phyloP scores from a whole-genome alignment of 2,329 filamentous ascomycete species.

The Leptodontidium sp. region DNA sequence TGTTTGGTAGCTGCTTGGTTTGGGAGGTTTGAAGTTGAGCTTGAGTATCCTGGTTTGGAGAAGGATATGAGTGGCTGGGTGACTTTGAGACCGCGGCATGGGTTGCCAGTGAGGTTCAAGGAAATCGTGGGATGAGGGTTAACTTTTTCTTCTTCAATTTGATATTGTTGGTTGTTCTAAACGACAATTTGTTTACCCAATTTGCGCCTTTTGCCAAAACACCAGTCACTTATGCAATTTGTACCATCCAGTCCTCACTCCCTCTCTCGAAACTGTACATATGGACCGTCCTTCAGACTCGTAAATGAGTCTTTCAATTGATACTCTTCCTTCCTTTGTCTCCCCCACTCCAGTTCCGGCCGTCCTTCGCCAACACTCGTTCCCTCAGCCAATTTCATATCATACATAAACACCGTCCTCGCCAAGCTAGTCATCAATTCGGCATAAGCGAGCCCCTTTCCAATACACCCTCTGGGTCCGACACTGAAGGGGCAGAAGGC shows the following conservation, averaged over 20 bases:
- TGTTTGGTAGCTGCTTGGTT: constrained; percentile 81
- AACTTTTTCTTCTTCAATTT: neutral
- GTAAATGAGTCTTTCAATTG: constrained; percentile 78
- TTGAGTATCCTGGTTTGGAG: constrained; percentile 67
- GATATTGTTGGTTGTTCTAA: neutral
- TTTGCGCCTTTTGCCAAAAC: neutral
- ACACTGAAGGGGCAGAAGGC: constrained; percentile 42
- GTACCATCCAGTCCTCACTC: neutral
- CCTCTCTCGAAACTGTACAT: constrained; percentile 67
- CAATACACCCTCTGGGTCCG: constrained; percentile 43
- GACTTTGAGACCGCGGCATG: constrained; percentile 9
- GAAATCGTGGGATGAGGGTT: neutral
- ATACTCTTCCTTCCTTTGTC: constrained; percentile 66
- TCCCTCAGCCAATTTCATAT: constrained; percentile 40
- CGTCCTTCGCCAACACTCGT: constrained; percentile 29
- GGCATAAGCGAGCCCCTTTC: constrained; percentile 39
- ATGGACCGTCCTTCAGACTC: constrained; percentile 74
- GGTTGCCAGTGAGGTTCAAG: constrained; percentile 2
- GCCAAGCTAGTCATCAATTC: constrained; percentile 40
- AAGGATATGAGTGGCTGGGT: constrained; percentile 49
- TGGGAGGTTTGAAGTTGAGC: constrained; percentile 73
- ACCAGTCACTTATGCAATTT: neutral
- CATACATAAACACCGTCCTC: constrained; percentile 37
- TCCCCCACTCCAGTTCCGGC: constrained; percentile 58
- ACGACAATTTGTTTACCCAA: constrained; percentile 6